These are phyloP conservation scores for Tephrocybe sp. DNA, from an alignment of 768 basidiomycete genomes.

Conservation along the genomic window DNA sequence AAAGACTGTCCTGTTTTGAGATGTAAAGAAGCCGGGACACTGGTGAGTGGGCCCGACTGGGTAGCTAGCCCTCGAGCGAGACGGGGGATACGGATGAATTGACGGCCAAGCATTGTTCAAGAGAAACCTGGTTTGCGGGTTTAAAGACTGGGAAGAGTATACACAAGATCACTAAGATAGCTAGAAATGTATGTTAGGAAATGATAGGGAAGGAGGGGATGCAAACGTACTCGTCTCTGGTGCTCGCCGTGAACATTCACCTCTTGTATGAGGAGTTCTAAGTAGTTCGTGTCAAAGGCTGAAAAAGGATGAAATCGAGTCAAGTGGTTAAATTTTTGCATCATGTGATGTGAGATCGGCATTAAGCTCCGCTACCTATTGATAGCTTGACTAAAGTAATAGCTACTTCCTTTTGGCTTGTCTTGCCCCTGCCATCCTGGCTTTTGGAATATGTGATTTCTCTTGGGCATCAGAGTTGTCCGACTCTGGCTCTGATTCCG, in stretches of 20 bases:
- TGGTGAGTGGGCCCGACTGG: constrained; percentile 47
- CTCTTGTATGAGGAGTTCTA: constrained; percentile 14
- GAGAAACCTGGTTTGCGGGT: constrained; percentile 19
- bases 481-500: constrained; percentile 45
- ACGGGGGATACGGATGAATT: constrained; percentile 47
- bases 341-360: constrained; percentile 47
- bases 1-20: constrained; percentile 95
- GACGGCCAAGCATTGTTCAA: constrained; percentile 57
- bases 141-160: constrained; percentile 59
- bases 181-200: constrained; percentile 41
- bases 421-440: constrained; percentile 50
- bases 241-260: constrained; percentile 86
- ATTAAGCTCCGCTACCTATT: background rate
- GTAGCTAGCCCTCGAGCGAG: constrained; percentile 67
- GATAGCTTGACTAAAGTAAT: background rate
- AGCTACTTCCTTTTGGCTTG: constrained; percentile 12
- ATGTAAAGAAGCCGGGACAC: constrained; percentile 82
- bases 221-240: constrained; percentile 79
- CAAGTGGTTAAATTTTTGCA: constrained; percentile 12
- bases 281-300: constrained; percentile 18
- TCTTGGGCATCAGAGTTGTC: constrained; percentile 39
- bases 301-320: constrained; percentile 8
- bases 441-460: constrained; percentile 62
- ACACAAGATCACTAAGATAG: constrained; percentile 90
- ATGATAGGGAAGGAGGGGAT: constrained; percentile 3